Conservation (phyloP, 345 rosid genomes). For the Camelina hispida region DNA sequence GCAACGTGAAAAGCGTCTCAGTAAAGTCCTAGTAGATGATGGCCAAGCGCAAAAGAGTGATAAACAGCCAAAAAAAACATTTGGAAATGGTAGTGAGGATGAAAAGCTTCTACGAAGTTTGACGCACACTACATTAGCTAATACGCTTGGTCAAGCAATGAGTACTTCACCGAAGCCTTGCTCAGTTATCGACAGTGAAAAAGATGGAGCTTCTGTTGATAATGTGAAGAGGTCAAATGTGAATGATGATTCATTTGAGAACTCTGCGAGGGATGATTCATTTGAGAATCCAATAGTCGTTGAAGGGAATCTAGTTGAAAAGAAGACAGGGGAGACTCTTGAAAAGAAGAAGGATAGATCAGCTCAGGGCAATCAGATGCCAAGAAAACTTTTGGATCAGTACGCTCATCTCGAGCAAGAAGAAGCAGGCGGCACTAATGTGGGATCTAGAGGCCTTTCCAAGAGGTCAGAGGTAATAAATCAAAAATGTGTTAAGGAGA, state of each 20-base stretch:
- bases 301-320: slow-evolving; percentile 25
- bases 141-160: neutral
- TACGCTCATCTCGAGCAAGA: slow-evolving; percentile 6
- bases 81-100: neutral
- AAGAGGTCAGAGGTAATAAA: slow-evolving; percentile 21
- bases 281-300: slow-evolving; percentile 18
- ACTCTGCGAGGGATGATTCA: slow-evolving; percentile 13
- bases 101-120: neutral
- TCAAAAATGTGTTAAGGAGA: neutral
- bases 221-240: neutral
- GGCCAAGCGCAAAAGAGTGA: slow-evolving; percentile 6
- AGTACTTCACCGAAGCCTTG: neutral
- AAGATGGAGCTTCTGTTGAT: slow-evolving; percentile 11
- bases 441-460: slow-evolving; percentile 1
- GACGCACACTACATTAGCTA: neutral
- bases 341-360: slow-evolving; percentile 31
- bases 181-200: neutral
- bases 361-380: neutral
- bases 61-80: neutral
- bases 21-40: slow-evolving; percentile 5
- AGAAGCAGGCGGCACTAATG: neutral
- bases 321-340: slow-evolving; percentile 13
- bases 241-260: slow-evolving; percentile 21
- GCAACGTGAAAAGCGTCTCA: neutral
- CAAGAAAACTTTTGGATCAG: neutral